Percentiles rank a stretch among this genome's conserved stretches.
Evolutionary conservation across 768 basidiomycete species (phyloP).

Genomic region (Lentinula sp.): DNA sequence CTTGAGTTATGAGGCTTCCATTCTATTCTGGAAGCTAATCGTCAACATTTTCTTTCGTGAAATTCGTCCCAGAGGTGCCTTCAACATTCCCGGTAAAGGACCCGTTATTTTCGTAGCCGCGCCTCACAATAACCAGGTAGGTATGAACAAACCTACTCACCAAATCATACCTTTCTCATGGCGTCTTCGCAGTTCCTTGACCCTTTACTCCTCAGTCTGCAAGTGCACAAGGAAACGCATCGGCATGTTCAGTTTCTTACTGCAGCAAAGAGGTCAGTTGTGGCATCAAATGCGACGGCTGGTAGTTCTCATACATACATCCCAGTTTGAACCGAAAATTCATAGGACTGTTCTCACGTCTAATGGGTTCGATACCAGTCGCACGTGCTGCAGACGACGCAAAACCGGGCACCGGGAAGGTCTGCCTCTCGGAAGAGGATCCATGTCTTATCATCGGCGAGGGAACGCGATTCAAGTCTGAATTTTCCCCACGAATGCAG

Average conservation of each 20-base stretch:
- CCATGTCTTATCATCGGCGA: conserved; percentile 80
- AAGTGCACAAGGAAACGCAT: conserved; percentile 79
- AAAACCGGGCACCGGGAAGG: conserved; percentile 63
- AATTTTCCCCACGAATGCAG: conserved; percentile 76
- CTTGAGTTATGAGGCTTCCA: conserved; percentile 61
- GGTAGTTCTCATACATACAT: not conserved
- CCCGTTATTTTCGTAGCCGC: conserved; percentile 92
- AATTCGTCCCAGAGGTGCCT: conserved; percentile 88
- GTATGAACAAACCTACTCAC: conserved; percentile 29
- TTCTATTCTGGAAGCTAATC: conserved; percentile 80
- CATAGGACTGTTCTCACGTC: conserved; percentile 8
- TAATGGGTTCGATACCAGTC: conserved; percentile 67
- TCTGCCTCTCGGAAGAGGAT: conserved; percentile 69
- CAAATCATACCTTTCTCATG: conserved; percentile 2
- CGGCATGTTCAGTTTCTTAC: conserved; percentile 82
- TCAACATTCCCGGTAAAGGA: conserved; percentile 87
- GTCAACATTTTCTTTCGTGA: conserved; percentile 97
- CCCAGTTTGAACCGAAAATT: not conserved
- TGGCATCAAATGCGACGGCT: conserved; percentile 27
- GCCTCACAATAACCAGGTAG: conserved; percentile 91
- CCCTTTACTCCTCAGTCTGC: conserved; percentile 75
- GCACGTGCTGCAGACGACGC: conserved; percentile 86
- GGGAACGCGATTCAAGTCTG: conserved; percentile 68
- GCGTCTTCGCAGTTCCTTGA: conserved; percentile 72
- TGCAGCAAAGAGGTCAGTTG: conserved; percentile 68